Evolutionary conservation across 163 green algal species (phyloP).

Genomic region (Chlorella variabilis): DNA sequence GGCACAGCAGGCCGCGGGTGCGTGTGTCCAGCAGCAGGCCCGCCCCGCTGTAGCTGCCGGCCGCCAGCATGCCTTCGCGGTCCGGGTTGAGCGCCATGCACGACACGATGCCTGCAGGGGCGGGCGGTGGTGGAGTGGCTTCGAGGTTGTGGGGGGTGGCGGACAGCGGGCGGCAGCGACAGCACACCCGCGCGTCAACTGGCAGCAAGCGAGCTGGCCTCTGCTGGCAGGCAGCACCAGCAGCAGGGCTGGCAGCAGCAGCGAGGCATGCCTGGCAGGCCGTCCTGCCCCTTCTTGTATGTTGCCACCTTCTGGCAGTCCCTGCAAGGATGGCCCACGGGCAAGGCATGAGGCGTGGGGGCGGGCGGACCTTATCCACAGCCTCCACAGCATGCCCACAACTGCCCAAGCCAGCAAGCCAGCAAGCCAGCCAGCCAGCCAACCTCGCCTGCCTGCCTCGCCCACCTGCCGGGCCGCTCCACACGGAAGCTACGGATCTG

Average conservation of each 20-base stretch:
- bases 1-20: slow-evolving; percentile 54
- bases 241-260: not conserved
- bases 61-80: slow-evolving; percentile 68
- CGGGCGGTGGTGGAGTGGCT: too few relatives aligned
- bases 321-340: not conserved
- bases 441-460: not conserved
- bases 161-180: too few relatives aligned
- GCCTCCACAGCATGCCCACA: too few relatives aligned
- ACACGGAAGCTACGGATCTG: slow-evolving; percentile 74
- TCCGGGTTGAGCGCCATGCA: slow-evolving; percentile 75
- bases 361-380: too few relatives aligned
- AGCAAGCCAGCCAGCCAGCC: not conserved
- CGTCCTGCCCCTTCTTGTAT: not conserved
- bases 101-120: slow-evolving; percentile 84
- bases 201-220: too few relatives aligned
- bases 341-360: too few relatives aligned
- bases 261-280: not conserved
- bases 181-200: too few relatives aligned
- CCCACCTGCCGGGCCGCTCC: slow-evolving; percentile 64
- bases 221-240: too few relatives aligned
- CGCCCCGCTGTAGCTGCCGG: slow-evolving; percentile 73
- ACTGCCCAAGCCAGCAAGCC: not conserved
- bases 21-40: slow-evolving; percentile 72
- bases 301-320: not conserved
- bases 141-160: too few relatives aligned